Percentiles rank a stretch among this genome's conserved stretches.
Evolutionary conservation across 2,329 filamentous ascomycete species (phyloP).

Genomic region (Venturia nashicola): DNA sequence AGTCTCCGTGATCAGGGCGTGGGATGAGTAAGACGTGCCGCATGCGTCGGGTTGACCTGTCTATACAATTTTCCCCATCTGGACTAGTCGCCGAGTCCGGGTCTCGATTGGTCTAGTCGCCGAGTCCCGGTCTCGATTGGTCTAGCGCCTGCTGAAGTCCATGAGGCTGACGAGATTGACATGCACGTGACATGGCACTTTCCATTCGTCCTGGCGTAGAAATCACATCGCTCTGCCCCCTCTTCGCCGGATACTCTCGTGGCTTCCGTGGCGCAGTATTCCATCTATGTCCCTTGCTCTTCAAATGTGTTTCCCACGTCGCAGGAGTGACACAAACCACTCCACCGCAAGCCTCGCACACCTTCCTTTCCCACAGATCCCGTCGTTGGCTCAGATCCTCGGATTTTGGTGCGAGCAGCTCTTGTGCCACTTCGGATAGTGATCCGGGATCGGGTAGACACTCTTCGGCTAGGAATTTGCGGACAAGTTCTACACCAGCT

Average conservation of each 20-base stretch:
- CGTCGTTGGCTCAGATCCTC: slow-evolving; percentile 31
- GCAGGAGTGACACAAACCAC: slow-evolving; percentile 43
- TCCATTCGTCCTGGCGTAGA: background rate
- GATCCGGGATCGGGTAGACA: slow-evolving; percentile 39
- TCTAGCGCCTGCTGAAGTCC: background rate
- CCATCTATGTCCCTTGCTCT: slow-evolving; percentile 14
- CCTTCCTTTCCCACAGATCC: slow-evolving; percentile 38
- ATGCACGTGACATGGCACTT: background rate
- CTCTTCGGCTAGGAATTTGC: slow-evolving; percentile 48
- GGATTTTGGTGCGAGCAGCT: slow-evolving; percentile 45
- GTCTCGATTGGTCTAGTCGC: background rate
- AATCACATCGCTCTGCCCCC: background rate
- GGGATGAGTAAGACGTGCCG: background rate
- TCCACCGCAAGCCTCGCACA: slow-evolving; percentile 59
- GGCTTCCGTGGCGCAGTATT: background rate
- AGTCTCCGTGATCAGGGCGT: background rate
- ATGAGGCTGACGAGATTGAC: background rate
- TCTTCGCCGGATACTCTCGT: background rate
- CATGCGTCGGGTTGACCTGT: too few species aligned
- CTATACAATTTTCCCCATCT: background rate
- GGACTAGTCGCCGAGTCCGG: background rate
- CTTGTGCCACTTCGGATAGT: slow-evolving; percentile 44
- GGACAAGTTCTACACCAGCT: slow-evolving; percentile 50
- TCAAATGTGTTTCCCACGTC: slow-evolving; percentile 42
- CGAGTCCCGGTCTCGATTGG: too few species aligned